These are phyloP conservation scores for Penicillium sp. DNA, from an alignment of 2,329 filamentous ascomycete species.

Conservation along the genomic window DNA sequence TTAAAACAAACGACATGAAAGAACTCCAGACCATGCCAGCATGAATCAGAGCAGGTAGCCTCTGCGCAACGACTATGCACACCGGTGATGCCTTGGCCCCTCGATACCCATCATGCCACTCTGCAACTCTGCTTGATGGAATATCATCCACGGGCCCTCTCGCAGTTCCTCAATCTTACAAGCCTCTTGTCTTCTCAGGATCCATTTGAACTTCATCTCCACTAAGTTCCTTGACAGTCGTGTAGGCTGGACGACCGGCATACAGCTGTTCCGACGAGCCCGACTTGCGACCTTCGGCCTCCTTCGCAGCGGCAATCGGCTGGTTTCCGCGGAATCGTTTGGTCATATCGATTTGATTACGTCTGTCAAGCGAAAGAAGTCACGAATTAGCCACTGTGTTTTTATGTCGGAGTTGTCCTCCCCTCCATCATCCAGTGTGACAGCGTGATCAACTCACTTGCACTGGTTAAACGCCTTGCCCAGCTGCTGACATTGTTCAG, in stretches of 20 bases:
- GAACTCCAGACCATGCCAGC: slow-evolving; percentile 32
- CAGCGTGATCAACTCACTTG: slow-evolving; percentile 57
- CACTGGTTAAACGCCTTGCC: slow-evolving; percentile 93
- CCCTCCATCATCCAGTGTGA: neutral
- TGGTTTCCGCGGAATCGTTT: slow-evolving; percentile 96
- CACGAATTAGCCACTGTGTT: slow-evolving; percentile 10
- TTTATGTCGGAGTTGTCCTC: neutral
- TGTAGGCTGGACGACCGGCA: slow-evolving; percentile 74
- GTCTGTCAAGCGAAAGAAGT: slow-evolving; percentile 41
- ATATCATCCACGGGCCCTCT: neutral
- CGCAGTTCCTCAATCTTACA: slow-evolving; percentile 29
- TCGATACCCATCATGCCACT: neutral
- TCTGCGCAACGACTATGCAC: slow-evolving; percentile 10
- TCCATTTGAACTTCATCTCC: slow-evolving; percentile 65
- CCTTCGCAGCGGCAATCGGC: slow-evolving; percentile 72
- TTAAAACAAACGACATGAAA: slow-evolving; percentile 1
- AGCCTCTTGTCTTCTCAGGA: slow-evolving; percentile 52
- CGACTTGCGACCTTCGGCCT: slow-evolving; percentile 58
- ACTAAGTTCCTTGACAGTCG: slow-evolving; percentile 66
- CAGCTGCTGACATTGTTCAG: slow-evolving; percentile 86
- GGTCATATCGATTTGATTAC: slow-evolving; percentile 97
- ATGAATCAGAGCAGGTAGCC: slow-evolving; percentile 18
- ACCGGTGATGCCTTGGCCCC: neutral
- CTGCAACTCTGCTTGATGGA: neutral
- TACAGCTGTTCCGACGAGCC: slow-evolving; percentile 71